Percentiles rank a stretch among this genome's conserved stretches.
Evolutionary conservation across 768 basidiomycete species (phyloP).

Genomic region (Kockovaella imperatae): DNA sequence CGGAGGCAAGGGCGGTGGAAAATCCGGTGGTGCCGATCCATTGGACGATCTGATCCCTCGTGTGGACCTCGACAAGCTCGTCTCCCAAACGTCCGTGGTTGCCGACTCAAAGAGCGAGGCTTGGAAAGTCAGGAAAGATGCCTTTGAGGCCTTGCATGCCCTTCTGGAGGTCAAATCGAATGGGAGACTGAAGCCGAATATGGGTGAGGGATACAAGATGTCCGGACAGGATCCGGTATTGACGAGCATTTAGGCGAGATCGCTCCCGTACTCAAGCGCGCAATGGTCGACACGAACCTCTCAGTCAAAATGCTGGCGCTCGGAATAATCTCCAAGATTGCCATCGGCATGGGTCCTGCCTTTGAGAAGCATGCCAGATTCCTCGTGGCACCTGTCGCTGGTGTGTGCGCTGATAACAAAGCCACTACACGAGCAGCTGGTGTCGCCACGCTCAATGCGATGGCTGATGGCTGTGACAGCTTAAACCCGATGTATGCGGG

Average conservation of each 20-base stretch:
- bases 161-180: slow-evolving; percentile 84
- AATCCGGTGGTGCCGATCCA: slow-evolving; percentile 54
- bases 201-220: slow-evolving; percentile 57
- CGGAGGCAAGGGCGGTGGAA: slow-evolving; percentile 48
- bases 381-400: slow-evolving; percentile 66
- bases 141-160: slow-evolving; percentile 71
- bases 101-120: slow-evolving; percentile 81
- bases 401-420: slow-evolving; percentile 88
- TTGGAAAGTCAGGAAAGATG: slow-evolving; percentile 96
- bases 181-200: slow-evolving; percentile 78
- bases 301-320: slow-evolving; percentile 83
- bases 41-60: slow-evolving; percentile 92
- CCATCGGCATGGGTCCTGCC: slow-evolving; percentile 86
- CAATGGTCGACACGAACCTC: slow-evolving; percentile 88
- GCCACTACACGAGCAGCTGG: slow-evolving; percentile 72
- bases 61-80: slow-evolving; percentile 77
- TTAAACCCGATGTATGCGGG: slow-evolving; percentile 73
- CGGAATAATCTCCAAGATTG: slow-evolving; percentile 81
- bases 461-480: slow-evolving; percentile 74
- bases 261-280: slow-evolving; percentile 72
- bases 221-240: not conserved
- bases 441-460: slow-evolving; percentile 67
- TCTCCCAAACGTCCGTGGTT: slow-evolving; percentile 74
- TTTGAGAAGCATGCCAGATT: slow-evolving; percentile 84
- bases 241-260: slow-evolving; percentile 65